These are phyloP conservation scores for Aureobasidium leucospermi DNA, from an alignment of 2,329 filamentous ascomycete genomes.

Conservation along the genomic window DNA sequence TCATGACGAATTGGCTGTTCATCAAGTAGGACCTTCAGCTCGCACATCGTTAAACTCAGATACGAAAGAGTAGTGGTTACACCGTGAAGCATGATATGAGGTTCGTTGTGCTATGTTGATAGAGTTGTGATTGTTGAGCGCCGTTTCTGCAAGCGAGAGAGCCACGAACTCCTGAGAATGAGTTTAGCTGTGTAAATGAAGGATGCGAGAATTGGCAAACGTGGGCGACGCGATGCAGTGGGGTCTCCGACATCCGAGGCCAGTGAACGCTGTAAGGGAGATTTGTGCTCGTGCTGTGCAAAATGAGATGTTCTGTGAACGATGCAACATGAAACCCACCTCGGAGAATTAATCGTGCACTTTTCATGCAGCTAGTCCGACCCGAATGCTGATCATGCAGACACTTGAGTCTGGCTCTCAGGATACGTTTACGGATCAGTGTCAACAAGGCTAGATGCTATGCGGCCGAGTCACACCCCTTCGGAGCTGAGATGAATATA, in stretches of 20 bases:
- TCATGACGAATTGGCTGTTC: background rate
- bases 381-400: background rate
- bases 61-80: background rate
- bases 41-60: background rate
- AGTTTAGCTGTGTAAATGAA: background rate
- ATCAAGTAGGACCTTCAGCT: background rate
- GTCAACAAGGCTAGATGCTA: background rate
- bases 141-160: background rate
- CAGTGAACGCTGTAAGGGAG: background rate
- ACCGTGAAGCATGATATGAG: background rate
- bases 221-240: background rate
- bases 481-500: background rate
- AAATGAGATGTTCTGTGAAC: background rate
- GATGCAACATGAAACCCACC: background rate
- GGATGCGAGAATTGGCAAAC: background rate
- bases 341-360: slow-evolving; percentile 13
- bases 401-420: background rate
- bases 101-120: background rate
- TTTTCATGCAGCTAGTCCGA: background rate
- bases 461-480: background rate
- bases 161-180: background rate
- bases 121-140: slow-evolving; percentile 2
- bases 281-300: background rate
- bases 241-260: background rate
- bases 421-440: background rate